Conservation (phyloP, 1,284 basidiomycete genomes). For the Cryptococcus amylolentus region DNA sequence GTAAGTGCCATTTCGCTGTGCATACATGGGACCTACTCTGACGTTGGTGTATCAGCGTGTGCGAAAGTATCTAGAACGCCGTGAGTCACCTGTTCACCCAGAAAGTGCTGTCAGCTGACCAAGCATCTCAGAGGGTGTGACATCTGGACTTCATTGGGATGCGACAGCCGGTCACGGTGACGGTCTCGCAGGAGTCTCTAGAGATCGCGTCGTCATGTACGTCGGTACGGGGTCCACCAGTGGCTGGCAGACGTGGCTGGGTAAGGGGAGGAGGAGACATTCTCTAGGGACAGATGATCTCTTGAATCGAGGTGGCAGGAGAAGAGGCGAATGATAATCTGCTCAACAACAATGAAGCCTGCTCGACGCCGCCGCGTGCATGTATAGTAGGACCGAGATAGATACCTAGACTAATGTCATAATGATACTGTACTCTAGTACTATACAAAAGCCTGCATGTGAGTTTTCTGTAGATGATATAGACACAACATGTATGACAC, state of each 20-base stretch:
- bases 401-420: neutral
- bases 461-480: too few species aligned
- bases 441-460: neutral
- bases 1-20: slow-evolving; percentile 7
- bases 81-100: slow-evolving; percentile 18
- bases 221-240: slow-evolving; percentile 49
- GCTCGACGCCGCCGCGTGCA: neutral
- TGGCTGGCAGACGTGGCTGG: slow-evolving; percentile 34
- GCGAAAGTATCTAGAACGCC: slow-evolving; percentile 62
- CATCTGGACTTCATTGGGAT: slow-evolving; percentile 66
- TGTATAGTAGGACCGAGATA: neutral
- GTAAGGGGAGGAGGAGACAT: slow-evolving; percentile 27
- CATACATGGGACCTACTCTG: neutral
- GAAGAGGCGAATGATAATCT: neutral
- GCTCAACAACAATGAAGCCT: neutral
- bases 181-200: slow-evolving; percentile 60
- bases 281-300: slow-evolving; percentile 23
- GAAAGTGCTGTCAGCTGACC: neutral
- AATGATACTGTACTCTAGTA: neutral
- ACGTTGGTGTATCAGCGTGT: slow-evolving; percentile 57
- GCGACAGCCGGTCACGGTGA: slow-evolving; percentile 68
- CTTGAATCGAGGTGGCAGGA: neutral
- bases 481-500: too few species aligned
- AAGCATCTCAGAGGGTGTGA: slow-evolving; percentile 60
- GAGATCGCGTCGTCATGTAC: slow-evolving; percentile 65